Conservation (phyloP, 208 protist species). For the Hexamita inflata region DNA sequence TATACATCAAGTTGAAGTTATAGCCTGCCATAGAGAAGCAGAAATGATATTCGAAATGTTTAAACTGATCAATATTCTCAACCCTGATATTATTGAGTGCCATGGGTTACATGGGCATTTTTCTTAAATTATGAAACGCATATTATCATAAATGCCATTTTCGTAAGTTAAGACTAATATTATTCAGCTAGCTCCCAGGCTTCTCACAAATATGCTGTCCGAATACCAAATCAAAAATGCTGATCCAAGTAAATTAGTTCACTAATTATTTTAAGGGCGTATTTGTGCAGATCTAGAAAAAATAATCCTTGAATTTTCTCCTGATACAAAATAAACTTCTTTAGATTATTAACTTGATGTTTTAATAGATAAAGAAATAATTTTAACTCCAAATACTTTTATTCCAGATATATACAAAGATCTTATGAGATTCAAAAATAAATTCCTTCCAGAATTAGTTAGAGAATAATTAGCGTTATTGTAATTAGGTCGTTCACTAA, state of each 20-base stretch:
- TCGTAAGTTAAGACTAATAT: neutral
- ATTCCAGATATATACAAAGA: neutral
- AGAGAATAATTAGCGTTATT: neutral
- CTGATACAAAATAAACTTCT: neutral
- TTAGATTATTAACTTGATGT: neutral
- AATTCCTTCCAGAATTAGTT: slow-evolving; percentile 14
- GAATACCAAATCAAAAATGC: neutral
- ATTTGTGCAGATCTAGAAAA: slow-evolving; percentile 1
- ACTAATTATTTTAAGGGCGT: neutral
- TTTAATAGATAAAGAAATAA: neutral
- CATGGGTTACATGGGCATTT: neutral
- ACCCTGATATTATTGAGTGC: neutral
- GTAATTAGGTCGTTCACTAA: neutral
- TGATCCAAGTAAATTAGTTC: neutral
- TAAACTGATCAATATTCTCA: neutral
- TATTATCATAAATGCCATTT: neutral
- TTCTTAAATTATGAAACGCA: neutral
- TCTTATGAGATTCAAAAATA: neutral
- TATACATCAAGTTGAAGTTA: neutral
- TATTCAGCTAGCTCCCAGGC: neutral
- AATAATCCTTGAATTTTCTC: neutral
- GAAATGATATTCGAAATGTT: neutral
- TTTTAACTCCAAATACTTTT: neutral
- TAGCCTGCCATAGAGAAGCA: neutral
- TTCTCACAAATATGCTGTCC: neutral